A percentile compares a stretch with the other conserved stretches of the same genome.
Conservation (phyloP, 1,284 basidiomycete genomes). For the Cutaneotrichosporon sp. region DNA sequence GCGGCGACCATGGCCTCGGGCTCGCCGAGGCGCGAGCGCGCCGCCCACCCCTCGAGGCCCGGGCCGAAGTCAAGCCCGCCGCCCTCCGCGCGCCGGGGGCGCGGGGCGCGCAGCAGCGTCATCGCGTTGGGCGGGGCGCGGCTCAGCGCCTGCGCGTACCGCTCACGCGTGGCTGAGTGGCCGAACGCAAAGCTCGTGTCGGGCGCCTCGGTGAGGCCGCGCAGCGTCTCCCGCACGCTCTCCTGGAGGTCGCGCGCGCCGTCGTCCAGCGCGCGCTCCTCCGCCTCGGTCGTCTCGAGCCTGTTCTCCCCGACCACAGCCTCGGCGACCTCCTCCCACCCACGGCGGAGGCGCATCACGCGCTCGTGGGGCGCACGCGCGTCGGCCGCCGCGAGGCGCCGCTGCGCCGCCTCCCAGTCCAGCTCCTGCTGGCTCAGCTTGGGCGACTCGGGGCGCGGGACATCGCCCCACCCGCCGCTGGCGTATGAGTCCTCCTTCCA, state of each 20-base stretch:
- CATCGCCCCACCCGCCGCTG: conserved; percentile 36
- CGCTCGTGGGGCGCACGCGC: conserved; percentile 45
- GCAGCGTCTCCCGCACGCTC: conserved; percentile 16
- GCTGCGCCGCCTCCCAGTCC: conserved; percentile 48
- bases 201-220: conserved; percentile 5
- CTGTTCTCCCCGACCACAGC: conserved; percentile 31
- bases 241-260: conserved; percentile 28
- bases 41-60: conserved; percentile 36
- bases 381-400: conserved; percentile 34
- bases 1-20: conserved; percentile 29
- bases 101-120: conserved; percentile 37
- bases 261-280: conserved; percentile 31
- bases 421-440: conserved; percentile 24
- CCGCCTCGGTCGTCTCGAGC: conserved; percentile 28
- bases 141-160: conserved; percentile 39
- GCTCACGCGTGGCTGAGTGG: conserved; percentile 34
- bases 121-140: conserved; percentile 43
- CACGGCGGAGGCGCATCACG: conserved; percentile 35
- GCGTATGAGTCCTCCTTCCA: conserved; percentile 14
- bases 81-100: conserved; percentile 10
- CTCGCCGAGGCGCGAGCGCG: conserved; percentile 47
- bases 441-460: not conserved
- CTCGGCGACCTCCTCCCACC: conserved; percentile 44
- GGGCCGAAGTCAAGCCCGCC: conserved; percentile 15
- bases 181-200: conserved; percentile 9